phyloP scores from a whole-genome alignment of 805 yeast genomes.

The Starmera pachycereana region DNA sequence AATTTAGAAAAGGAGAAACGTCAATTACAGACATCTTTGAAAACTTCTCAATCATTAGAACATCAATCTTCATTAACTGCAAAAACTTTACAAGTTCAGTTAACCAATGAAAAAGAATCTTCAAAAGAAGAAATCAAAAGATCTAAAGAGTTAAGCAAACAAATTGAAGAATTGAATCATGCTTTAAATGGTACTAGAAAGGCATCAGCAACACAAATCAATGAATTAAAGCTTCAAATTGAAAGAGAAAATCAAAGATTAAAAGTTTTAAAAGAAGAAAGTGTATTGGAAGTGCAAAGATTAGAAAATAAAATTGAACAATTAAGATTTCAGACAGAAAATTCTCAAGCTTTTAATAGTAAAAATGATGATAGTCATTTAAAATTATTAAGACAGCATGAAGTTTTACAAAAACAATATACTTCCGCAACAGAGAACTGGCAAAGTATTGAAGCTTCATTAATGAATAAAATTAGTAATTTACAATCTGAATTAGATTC shows the following conservation, averaged over 20 bases:
- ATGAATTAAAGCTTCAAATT: constrained; percentile 20
- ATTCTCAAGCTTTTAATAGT: constrained; percentile 19
- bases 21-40: constrained; percentile 16
- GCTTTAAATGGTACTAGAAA: constrained; percentile 15
- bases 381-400: constrained; percentile 37
- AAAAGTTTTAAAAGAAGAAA: constrained; percentile 11
- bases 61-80: constrained; percentile 15
- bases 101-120: constrained; percentile 12
- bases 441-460: constrained; percentile 66
- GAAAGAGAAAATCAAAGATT: constrained; percentile 26
- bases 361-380: constrained; percentile 29
- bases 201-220: constrained; percentile 17
- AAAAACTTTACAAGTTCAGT: constrained; percentile 12
- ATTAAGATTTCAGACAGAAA: constrained; percentile 53
- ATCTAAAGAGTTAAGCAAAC: constrained; percentile 15
- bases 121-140: constrained; percentile 12
- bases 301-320: constrained; percentile 65
- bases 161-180: constrained; percentile 16
- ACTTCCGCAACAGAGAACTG: constrained; percentile 72
- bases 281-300: constrained; percentile 36
- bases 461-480: constrained; percentile 35
- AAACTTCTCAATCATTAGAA: constrained; percentile 15
- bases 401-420: constrained; percentile 57
- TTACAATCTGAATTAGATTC: constrained; percentile 36
- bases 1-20: constrained; percentile 16